phyloP scores from a whole-genome alignment of 2,329 filamentous ascomycete genomes.

The Aspergillus brunneoviolaceus region DNA sequence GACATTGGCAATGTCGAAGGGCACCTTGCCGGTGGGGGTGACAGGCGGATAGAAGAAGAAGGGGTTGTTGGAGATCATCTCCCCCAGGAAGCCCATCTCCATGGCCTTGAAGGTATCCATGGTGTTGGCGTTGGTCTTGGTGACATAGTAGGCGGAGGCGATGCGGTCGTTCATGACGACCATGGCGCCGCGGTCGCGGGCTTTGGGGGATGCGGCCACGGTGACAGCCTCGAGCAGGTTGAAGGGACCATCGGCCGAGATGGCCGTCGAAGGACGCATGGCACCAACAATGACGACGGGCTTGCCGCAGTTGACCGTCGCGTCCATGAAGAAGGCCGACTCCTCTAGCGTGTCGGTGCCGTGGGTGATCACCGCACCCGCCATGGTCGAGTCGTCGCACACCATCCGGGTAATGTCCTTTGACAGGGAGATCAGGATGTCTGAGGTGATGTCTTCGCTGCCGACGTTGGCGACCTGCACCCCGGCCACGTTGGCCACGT shows the following conservation, averaged over 20 bases:
- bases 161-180: conserved; percentile 64
- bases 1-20: conserved; percentile 18
- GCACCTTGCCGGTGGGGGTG: conserved; percentile 47
- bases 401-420: conserved; percentile 22
- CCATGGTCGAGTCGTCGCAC: conserved; percentile 25
- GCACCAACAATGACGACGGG: conserved; percentile 61
- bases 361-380: conserved; percentile 53
- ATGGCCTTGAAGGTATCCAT: conserved; percentile 62
- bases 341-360: conserved; percentile 67
- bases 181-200: conserved; percentile 56
- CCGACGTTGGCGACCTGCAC: conserved; percentile 30
- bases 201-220: conserved; percentile 51
- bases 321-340: conserved; percentile 62
- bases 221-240: conserved; percentile 63
- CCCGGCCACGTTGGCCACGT: conserved; percentile 28
- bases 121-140: conserved; percentile 63
- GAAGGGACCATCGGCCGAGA: conserved; percentile 63
- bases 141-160: conserved; percentile 57
- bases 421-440: conserved; percentile 24
- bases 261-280: conserved; percentile 63
- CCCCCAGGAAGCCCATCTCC: conserved; percentile 59
- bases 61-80: conserved; percentile 58
- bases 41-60: conserved; percentile 60
- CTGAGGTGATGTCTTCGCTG: conserved; percentile 26
- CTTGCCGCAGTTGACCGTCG: conserved; percentile 57